Base-by-base conservation (phyloP, 2,329 filamentous ascomycete genomes). In the Hymenoscyphus occultus region DNA sequence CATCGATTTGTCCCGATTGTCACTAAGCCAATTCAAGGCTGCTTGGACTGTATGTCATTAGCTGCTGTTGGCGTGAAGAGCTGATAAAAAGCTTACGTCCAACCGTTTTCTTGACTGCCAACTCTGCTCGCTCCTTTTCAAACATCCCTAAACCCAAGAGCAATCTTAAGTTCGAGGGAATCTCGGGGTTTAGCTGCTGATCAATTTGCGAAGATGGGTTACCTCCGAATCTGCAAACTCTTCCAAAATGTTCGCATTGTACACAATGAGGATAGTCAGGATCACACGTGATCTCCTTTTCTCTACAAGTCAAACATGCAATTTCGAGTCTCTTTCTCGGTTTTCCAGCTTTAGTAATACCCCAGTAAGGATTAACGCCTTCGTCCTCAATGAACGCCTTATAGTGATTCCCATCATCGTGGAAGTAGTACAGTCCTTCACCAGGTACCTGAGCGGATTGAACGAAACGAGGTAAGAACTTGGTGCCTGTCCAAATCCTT, bases 201-300 rank as follows among this genome's bases (percentile, higher is more conserved):
- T 28, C 28, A 28, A 28, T 28, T 28, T 28, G 1, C 28, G 28
- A 28, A 28, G 28, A 28, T 3, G 28, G 28, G 28, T 28, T 28
- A 28, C 28, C 28, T 28, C 28, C 91, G 74, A 92, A 93, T 77
- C 89, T 89, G 84, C 93, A 97, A 19, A 90, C 82, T 59, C 92
- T 85, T 64, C 93, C 92, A 74, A 94, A 94, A 79, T 96, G 96
- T 75, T 95, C 90, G 76, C 93, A 97, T 78, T 97, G 93, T 62
- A 93, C 86, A 72, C 93, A 97, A 71, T 92, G 92, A 48, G 91
- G 91, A 69, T 87, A 90, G 71, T 93, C 92, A 1, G 93, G 93
- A 70, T 97, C 92, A 74, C 93, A 97, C 77, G 96, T 97, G 80
- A 97, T 96, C 82, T 97, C 97, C 86, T 97, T 97, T 79, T 97